phyloP scores from a whole-genome alignment of 345 rosid species.

The Reutealis trisperma region DNA sequence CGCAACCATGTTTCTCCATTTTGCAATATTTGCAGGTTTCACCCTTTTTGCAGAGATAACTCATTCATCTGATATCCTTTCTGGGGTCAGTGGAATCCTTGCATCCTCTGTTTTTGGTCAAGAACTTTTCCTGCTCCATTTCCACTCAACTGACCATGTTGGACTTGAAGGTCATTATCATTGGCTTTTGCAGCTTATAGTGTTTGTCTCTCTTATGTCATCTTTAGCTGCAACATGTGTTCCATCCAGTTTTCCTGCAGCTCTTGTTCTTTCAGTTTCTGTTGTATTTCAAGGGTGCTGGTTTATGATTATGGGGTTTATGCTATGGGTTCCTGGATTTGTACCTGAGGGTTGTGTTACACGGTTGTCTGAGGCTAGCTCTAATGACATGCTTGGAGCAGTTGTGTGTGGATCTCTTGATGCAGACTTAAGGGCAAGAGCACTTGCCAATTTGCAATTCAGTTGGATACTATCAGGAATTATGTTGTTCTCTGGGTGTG shows the following conservation, averaged over 20 bases:
- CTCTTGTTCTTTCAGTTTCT: slow-evolving; percentile 60
- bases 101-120: slow-evolving; percentile 69
- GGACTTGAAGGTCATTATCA: slow-evolving; percentile 94
- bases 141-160: slow-evolving; percentile 79
- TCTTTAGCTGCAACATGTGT: slow-evolving; percentile 48
- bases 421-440: slow-evolving; percentile 69
- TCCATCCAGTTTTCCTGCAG: slow-evolving; percentile 55
- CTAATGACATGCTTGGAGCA: slow-evolving; percentile 47
- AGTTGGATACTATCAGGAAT: slow-evolving; percentile 81
- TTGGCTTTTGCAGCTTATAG: slow-evolving; percentile 81
- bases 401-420: slow-evolving; percentile 55
- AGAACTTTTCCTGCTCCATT: slow-evolving; percentile 82
- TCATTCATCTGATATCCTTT: slow-evolving; percentile 44
- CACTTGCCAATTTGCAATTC: slow-evolving; percentile 84
- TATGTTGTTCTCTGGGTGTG: slow-evolving; percentile 54
- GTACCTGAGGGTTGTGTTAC: slow-evolving; percentile 63
- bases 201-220: slow-evolving; percentile 56
- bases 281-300: slow-evolving; percentile 81
- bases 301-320: slow-evolving; percentile 85
- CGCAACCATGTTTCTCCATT: slow-evolving; percentile 83
- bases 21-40: slow-evolving; percentile 67
- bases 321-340: slow-evolving; percentile 74
- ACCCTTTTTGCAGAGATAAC: slow-evolving; percentile 59
- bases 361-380: slow-evolving; percentile 31
- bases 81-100: slow-evolving; percentile 57